Percentiles rank a stretch among this genome's conserved stretches.
Evolutionary conservation across 2,329 filamentous ascomycete genomes (phyloP).

Genomic region (Colletotrichum endophyticum): DNA sequence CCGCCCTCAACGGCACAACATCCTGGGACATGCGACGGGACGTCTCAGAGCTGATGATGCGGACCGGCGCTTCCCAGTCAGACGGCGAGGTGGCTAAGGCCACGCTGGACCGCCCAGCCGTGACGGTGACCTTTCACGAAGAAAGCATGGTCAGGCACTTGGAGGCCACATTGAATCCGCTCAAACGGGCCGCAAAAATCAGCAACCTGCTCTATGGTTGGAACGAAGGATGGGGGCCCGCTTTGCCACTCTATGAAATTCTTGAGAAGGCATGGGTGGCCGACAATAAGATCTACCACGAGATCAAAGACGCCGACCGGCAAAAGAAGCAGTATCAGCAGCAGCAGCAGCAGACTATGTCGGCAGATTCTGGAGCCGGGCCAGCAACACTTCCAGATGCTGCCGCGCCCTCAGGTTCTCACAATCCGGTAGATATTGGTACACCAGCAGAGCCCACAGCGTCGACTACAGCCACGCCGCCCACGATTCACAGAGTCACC

Average conservation of each 20-base stretch:
- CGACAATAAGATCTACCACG: not conserved
- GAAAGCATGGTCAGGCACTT: not conserved
- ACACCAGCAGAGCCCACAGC: not conserved
- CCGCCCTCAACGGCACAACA: slow-evolving; percentile 27
- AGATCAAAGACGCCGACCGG: not conserved
- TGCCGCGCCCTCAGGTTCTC: not conserved
- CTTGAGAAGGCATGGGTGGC: not conserved
- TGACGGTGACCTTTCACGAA: not conserved
- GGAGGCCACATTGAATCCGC: not conserved
- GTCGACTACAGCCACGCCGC: not conserved
- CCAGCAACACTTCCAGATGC: not conserved
- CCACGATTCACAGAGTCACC: not conserved
- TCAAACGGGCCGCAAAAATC: not conserved
- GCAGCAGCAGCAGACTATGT: not conserved
- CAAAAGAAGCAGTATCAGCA: not conserved
- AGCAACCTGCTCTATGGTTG: not conserved
- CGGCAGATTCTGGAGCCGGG: not conserved
- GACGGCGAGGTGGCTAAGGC: not conserved
- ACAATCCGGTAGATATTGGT: not conserved
- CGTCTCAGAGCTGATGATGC: slow-evolving; percentile 7
- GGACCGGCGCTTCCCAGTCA: not conserved
- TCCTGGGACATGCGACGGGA: slow-evolving; percentile 31
- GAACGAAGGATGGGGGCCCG: not conserved
- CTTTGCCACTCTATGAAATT: slow-evolving; percentile 2
- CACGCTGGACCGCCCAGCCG: not conserved